Evolutionary conservation across 2,329 filamentous ascomycete species (phyloP).

Genomic region (Xenoacremonium recifei): DNA sequence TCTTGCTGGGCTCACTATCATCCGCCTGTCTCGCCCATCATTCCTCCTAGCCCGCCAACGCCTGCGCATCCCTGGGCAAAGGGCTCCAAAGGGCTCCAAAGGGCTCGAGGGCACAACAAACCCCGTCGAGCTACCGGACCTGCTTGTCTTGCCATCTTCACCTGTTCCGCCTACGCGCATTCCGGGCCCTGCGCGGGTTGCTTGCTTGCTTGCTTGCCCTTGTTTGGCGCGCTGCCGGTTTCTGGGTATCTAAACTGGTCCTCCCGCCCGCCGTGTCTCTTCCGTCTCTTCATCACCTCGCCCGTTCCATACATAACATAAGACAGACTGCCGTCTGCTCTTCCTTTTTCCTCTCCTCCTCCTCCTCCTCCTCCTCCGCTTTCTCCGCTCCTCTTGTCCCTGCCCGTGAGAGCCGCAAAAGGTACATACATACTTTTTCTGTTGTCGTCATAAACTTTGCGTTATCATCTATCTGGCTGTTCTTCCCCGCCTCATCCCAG

Average conservation of each 20-base stretch:
- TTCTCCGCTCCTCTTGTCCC: background rate
- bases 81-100: constrained; percentile 14
- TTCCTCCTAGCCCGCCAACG: constrained; percentile 25
- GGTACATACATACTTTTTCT: too few relatives aligned
- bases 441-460: too few relatives aligned
- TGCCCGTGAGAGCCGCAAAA: background rate
- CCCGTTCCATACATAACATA: too few relatives aligned
- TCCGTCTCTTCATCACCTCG: constrained; percentile 8
- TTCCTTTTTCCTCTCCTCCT: constrained; percentile 4
- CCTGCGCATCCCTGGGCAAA: constrained; percentile 25
- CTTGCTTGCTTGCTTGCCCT: constrained; percentile 25
- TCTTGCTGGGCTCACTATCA: too few relatives aligned
- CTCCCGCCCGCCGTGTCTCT: constrained; percentile 11
- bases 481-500: too few relatives aligned
- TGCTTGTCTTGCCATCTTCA: constrained; percentile 6
- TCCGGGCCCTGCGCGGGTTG: constrained; percentile 20
- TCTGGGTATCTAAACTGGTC: constrained; percentile 20
- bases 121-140: too few relatives aligned
- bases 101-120: background rate
- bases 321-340: constrained; percentile 7
- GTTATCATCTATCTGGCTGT: too few relatives aligned
- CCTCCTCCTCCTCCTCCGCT: background rate
- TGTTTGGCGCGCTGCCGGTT: constrained; percentile 23
- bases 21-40: constrained; percentile 34
- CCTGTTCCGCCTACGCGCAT: constrained; percentile 21